A percentile compares a stretch with the other conserved stretches of the same genome.
Evolutionary conservation across 768 basidiomycete species (phyloP).

Genomic region (Cyclocybe aegerita): DNA sequence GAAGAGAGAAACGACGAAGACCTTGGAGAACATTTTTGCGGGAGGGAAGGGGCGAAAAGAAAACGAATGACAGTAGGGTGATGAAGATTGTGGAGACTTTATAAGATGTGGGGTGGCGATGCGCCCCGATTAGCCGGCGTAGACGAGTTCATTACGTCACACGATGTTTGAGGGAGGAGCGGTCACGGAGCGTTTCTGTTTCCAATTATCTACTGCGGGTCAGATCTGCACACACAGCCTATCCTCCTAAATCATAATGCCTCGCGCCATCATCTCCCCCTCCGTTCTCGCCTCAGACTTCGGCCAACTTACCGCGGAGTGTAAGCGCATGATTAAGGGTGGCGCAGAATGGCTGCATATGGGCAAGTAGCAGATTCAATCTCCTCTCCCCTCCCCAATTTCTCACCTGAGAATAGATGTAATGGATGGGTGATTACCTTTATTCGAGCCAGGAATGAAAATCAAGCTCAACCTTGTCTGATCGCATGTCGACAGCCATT

Average conservation of each 20-base stretch:
- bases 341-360: slow-evolving; percentile 99
- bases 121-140: not conserved
- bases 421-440: slow-evolving; percentile 84
- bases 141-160: slow-evolving; percentile 1
- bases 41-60: slow-evolving; percentile 13
- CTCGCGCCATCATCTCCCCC: slow-evolving; percentile 90
- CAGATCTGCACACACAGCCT: not conserved
- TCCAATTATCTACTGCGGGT: not conserved
- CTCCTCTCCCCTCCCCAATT: not conserved
- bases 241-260: slow-evolving; percentile 50
- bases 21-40: slow-evolving; percentile 39
- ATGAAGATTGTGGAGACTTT: slow-evolving; percentile 1
- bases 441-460: slow-evolving; percentile 2
- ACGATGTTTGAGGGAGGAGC: not conserved
- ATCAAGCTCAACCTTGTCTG: slow-evolving; percentile 13
- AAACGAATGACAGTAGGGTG: slow-evolving; percentile 9
- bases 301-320: slow-evolving; percentile 92
- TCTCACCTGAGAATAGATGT: slow-evolving; percentile 58
- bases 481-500: slow-evolving; percentile 59
- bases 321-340: slow-evolving; percentile 91
- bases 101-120: not conserved
- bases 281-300: slow-evolving; percentile 98
- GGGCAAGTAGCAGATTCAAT: slow-evolving; percentile 49
- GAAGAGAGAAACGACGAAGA: slow-evolving; percentile 33
- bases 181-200: too few species aligned